phyloP scores from a whole-genome alignment of 2,329 filamentous ascomycete genomes.

The Hirsutella minnesotensis region DNA sequence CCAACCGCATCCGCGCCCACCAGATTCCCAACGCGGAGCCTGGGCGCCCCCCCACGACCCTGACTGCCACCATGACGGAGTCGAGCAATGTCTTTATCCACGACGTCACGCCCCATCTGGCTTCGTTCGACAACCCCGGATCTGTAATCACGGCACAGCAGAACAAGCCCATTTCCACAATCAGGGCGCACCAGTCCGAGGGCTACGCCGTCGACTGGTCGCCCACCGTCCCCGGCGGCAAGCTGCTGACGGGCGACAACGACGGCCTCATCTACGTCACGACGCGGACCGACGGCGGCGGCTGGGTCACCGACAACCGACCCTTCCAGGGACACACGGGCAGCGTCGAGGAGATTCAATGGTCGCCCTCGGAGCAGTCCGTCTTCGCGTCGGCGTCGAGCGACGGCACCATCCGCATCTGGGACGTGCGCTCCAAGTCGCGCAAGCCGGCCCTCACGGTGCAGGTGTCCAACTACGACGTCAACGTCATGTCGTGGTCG shows the following conservation, averaged over 20 bases:
- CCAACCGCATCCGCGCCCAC: constrained; percentile 84
- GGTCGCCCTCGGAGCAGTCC: constrained; percentile 85
- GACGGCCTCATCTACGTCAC: constrained; percentile 83
- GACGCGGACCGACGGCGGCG: constrained; percentile 73
- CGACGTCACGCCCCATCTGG: constrained; percentile 82
- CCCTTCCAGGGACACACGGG: constrained; percentile 74
- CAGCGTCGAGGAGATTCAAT: constrained; percentile 90
- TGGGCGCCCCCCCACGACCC: constrained; percentile 62
- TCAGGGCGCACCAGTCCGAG: constrained; percentile 84
- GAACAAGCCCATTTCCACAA: constrained; percentile 77
- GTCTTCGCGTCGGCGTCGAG: constrained; percentile 91
- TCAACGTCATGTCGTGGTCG: constrained; percentile 97
- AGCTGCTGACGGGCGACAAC: constrained; percentile 85
- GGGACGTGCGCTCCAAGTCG: constrained; percentile 88
- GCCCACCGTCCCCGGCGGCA: constrained; percentile 60
- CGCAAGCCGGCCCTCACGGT: constrained; percentile 80
- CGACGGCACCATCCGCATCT: constrained; percentile 90
- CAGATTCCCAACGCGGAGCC: constrained; percentile 64
- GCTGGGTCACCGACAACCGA: constrained; percentile 76
- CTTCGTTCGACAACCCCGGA: constrained; percentile 82
- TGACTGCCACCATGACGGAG: constrained; percentile 89
- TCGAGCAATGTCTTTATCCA: constrained; percentile 82
- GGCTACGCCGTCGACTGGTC: constrained; percentile 98
- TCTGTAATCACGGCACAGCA: constrained; percentile 68
- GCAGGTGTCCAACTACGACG: constrained; percentile 70